Base-by-base conservation (phyloP, 2,329 filamentous ascomycete species). In the Arthroderma uncinatum region DNA sequence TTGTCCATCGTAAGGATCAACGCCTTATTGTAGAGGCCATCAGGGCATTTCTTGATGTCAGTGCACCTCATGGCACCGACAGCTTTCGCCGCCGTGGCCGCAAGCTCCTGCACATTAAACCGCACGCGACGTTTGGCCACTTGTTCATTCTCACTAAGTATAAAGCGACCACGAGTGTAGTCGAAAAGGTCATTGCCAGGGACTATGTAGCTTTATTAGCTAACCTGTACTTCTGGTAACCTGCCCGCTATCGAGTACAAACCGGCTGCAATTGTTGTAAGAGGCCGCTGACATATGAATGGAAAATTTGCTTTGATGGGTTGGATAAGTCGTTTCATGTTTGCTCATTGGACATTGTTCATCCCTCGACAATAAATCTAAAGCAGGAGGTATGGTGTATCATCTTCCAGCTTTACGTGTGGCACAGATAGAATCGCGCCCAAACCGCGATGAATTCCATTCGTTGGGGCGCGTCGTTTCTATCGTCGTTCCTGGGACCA, bases 31-130 rank as follows among this genome's bases (percentile, higher is more conserved):
- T 65, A 67, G 2, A 59, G 63, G 1, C 67, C 67, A 55, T 68
- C 67, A 2, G 64, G 65, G 47, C 67, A 53, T 53, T 69, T 69
- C 8, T 50, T 36, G 21, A 70, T 65, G 53, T 56, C 53, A 57
- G 54, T 52, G 36, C 58, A 42, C 19, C 14, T 19, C 2, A 4
- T 42, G 2, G 54, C 19, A 21, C 44, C 40, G 2, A 55, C 30
- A 12, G 33, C n/a, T 37, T 23, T 21, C 6, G 21, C 52, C 2
- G 55, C 57, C n/a, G 33, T 21, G 8, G 34, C 30, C 16, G 19
- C 14, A 10, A 72, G 65, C 52, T 63, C 64, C 25, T 60, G 16
- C 1, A 72, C 62, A 63, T 72, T 66, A 59, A 72, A 72, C 2
- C 34, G 30, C 25, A 53, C 50, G 54, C 64, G 67, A 37, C 69